Evolutionary conservation across 1,284 basidiomycete genomes (phyloP), one percentile per base, ranked within the genome.

Genomic region (Exsudoporus floridanus): DNA sequence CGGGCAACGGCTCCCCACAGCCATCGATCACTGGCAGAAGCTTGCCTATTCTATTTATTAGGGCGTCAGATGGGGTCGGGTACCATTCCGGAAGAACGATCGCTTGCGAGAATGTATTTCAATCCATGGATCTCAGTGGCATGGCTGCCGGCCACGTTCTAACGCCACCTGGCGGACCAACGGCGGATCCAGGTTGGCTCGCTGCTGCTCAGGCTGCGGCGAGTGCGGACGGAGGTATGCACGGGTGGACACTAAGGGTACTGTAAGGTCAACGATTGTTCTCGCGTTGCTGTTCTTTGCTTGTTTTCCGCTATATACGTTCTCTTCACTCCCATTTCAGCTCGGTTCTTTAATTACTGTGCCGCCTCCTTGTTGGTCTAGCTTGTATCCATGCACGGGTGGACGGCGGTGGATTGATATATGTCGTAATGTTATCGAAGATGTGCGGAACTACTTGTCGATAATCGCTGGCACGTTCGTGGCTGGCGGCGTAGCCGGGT

Each of bases 61-160:
- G 90, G 50, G 79, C 87, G 52, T 76, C 77, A 55, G 82, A 92
- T 68, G 90, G 90, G 21, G 82, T 91, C 25, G 89, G 89, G 5
- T 92, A 91, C 66, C 89, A 92, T 65, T 90, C 89, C 28, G 90
- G 90, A 37, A 80, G 89, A 53, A 89, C 89, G 57, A 85, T 94
- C 50, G 80, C 90, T 33, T 90, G 86, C 63, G 90, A 90, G 66
- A 92, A 91, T 60, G 81, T 90, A 31, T 88, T 88, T 70, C 81
- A 84, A 58, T 70, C 74, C 16, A 78, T 88, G 70, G 83, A 83
- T 64, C 69, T 88, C 49, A 62, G 68, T 42, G 60, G 74, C 60
- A 73, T 74, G 60, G 72, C 67, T 28, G 60, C 56, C n/a, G 65
- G 67, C 2, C 70, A 47, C 71, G 73, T 65, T 69, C 74, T 52